Conservation (phyloP, 2,329 filamentous ascomycete genomes). For the Podosphaera aphanis region DNA sequence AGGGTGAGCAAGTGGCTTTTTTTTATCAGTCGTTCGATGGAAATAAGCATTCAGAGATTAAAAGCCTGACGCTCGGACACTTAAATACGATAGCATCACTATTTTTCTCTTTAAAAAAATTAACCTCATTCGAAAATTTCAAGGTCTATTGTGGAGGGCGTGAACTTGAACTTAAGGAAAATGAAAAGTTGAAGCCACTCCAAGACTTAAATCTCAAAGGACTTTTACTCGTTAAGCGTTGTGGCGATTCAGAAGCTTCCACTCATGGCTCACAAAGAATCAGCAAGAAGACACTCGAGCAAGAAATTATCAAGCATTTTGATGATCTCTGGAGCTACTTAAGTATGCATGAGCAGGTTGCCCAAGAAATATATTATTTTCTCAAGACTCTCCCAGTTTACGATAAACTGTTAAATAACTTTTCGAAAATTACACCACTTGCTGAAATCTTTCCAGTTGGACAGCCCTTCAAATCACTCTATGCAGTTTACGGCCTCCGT, state of each 20-base stretch:
- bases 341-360: conserved; percentile 44
- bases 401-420: conserved; percentile 31
- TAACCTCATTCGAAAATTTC: conserved; percentile 56
- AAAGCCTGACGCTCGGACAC: conserved; percentile 39
- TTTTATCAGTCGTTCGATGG: conserved; percentile 55
- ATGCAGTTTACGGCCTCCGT: conserved; percentile 43
- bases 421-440: conserved; percentile 31
- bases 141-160: conserved; percentile 47
- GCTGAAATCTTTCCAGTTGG: conserved; percentile 41
- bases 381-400: conserved; percentile 47
- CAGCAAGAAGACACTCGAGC: conserved; percentile 41
- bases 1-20: conserved; percentile 41
- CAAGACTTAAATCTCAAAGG: conserved; percentile 46
- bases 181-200: conserved; percentile 35
- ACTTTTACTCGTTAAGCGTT: conserved; percentile 40
- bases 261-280: conserved; percentile 22
- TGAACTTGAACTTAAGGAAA: conserved; percentile 35
- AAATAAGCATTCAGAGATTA: conserved; percentile 32
- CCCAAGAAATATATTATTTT: conserved; percentile 44
- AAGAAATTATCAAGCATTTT: conserved; percentile 62
- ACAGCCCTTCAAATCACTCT: conserved; percentile 50
- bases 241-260: conserved; percentile 23
- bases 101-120: conserved; percentile 38
- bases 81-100: conserved; percentile 49
- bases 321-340: conserved; percentile 64